These are phyloP conservation scores for Quercus cerris DNA, from an alignment of 306 rosid genomes.

Conservation along the genomic window DNA sequence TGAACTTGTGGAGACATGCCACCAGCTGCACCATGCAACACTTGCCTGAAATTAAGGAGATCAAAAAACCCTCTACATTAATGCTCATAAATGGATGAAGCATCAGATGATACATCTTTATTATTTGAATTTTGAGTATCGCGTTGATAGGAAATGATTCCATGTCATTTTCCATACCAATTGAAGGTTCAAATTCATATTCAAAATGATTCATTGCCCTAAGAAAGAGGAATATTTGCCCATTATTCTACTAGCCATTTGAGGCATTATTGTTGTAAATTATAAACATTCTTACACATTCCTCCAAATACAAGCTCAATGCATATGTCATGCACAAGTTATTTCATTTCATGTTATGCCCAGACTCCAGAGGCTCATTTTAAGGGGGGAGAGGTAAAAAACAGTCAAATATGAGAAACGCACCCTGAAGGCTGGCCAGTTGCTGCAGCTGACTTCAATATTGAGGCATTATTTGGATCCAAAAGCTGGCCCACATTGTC, in stretches of 20 bases:
- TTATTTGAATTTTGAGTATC: conserved; percentile 5
- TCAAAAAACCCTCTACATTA: conserved; percentile 16
- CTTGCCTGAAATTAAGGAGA: conserved; percentile 68
- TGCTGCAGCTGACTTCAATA: conserved; percentile 85
- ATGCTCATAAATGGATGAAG: conserved; percentile 16
- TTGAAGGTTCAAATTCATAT: not conserved
- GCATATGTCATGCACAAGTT: not conserved
- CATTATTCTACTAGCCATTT: not conserved
- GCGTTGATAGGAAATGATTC: not conserved
- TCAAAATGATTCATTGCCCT: not conserved
- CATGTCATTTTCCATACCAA: not conserved
- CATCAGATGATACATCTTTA: conserved; percentile 9
- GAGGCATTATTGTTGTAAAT: not conserved
- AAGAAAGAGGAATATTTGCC: not conserved
- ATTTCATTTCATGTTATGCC: not conserved
- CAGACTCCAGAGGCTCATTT: not conserved
- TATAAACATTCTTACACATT: not conserved
- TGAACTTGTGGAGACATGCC: conserved; percentile 96
- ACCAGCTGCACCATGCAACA: conserved; percentile 78
- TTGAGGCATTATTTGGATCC: conserved; percentile 81
- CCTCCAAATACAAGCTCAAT: not conserved
- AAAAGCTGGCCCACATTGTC: conserved; percentile 88
- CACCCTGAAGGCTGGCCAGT: conserved; percentile 95
- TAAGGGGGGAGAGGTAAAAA: not conserved
- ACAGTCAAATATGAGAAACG: conserved; percentile 11